These are phyloP conservation scores for Sporisorium reilianum DNA, from an alignment of 1,284 basidiomycete genomes.

Conservation along the genomic window DNA sequence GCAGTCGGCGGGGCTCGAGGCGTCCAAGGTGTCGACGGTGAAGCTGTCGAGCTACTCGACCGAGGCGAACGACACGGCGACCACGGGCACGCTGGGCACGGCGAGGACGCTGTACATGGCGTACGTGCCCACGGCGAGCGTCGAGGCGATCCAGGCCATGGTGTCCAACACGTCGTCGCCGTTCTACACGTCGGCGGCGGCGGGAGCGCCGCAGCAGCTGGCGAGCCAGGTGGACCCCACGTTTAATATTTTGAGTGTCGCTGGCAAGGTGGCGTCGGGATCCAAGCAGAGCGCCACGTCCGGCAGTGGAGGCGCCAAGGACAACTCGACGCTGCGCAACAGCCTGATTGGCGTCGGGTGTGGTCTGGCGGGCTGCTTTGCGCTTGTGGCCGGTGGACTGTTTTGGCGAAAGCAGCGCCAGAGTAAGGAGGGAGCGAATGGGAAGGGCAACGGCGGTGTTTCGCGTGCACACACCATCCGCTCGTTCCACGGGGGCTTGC, in stretches of 20 bases:
- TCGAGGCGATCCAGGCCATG: slow-evolving; percentile 40
- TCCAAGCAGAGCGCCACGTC: slow-evolving; percentile 16
- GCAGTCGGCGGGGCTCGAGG: slow-evolving; percentile 29
- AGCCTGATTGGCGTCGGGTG: slow-evolving; percentile 60
- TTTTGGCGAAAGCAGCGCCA: slow-evolving; percentile 42
- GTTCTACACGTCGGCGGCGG: slow-evolving; percentile 54
- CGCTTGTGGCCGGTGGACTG: slow-evolving; percentile 41
- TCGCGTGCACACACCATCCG: slow-evolving; percentile 49
- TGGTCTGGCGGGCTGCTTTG: slow-evolving; percentile 48
- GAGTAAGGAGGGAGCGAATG: slow-evolving; percentile 19
- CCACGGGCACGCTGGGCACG: slow-evolving; percentile 13
- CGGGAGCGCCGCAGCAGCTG: slow-evolving; percentile 56
- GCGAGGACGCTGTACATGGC: slow-evolving; percentile 61
- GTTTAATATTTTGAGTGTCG: slow-evolving; percentile 54
- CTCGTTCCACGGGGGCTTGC: slow-evolving; percentile 51
- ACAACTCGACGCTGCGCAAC: slow-evolving; percentile 41
- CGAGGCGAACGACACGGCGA: slow-evolving; percentile 14
- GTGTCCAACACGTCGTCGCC: slow-evolving; percentile 49
- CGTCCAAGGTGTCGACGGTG: slow-evolving; percentile 52
- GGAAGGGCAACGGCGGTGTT: slow-evolving; percentile 12
- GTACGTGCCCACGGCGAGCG: slow-evolving; percentile 51
- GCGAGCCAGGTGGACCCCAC: slow-evolving; percentile 58
- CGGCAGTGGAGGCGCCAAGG: slow-evolving; percentile 10
- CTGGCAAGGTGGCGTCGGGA: slow-evolving; percentile 17
- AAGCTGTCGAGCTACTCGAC: slow-evolving; percentile 52